phyloP scores from a whole-genome alignment of 1,284 basidiomycete genomes.

The Hymenochaete sp. region DNA sequence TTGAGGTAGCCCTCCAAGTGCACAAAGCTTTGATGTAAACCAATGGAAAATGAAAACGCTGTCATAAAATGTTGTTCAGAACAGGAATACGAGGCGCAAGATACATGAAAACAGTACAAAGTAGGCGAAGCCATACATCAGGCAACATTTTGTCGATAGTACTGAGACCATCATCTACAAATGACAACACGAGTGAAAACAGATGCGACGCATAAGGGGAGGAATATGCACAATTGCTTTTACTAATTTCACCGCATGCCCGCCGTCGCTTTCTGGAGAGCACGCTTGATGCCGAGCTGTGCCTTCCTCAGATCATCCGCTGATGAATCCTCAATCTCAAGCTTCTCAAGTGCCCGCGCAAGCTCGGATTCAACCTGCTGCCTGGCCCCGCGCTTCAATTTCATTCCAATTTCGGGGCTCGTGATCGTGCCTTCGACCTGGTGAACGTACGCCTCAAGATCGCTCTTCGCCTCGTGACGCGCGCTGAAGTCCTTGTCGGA shows the following conservation, averaged over 20 bases:
- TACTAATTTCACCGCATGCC: conserved; percentile 11
- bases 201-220: background rate
- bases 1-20: conserved; percentile 78
- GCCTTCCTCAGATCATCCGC: conserved; percentile 91
- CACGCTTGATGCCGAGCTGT: conserved; percentile 87
- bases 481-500: conserved; percentile 96
- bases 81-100: conserved; percentile 7
- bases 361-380: conserved; percentile 90
- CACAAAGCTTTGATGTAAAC: conserved; percentile 44
- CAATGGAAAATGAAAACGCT: background rate
- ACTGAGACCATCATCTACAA: conserved; percentile 5
- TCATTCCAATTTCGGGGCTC: conserved; percentile 91
- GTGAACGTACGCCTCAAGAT: conserved; percentile 93
- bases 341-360: conserved; percentile 90
- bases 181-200: conserved; percentile 5
- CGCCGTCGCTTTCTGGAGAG: conserved; percentile 85
- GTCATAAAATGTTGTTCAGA: conserved; percentile 10
- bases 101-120: conserved; percentile 14
- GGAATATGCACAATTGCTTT: background rate
- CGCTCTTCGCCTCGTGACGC: conserved; percentile 92
- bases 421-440: conserved; percentile 91
- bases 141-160: conserved; percentile 14
- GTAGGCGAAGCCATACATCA: background rate
- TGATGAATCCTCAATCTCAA: conserved; percentile 90
- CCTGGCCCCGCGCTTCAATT: conserved; percentile 94